Conservation (phyloP, 176 grass and related monocot species). For the Carex pumila region DNA sequence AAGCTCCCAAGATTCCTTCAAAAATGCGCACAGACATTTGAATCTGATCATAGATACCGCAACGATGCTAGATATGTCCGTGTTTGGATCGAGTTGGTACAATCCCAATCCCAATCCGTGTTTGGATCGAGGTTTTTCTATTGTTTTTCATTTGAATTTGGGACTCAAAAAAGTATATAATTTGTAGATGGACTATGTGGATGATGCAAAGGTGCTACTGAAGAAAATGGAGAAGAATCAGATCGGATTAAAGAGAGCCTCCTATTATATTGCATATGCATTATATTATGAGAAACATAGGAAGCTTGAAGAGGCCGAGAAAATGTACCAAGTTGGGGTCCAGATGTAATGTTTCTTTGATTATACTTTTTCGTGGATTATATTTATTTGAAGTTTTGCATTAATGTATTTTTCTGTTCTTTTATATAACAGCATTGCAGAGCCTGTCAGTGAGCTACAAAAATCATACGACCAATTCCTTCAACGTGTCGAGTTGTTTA, state of each 20-base stretch:
- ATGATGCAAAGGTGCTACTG: conserved; percentile 70
- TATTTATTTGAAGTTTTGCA: not conserved
- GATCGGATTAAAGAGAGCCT: conserved; percentile 66
- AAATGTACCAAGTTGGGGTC: conserved; percentile 59
- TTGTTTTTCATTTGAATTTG: not conserved
- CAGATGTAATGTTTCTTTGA: conserved; percentile 50
- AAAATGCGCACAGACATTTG: conserved; percentile 82
- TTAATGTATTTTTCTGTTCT: not conserved
- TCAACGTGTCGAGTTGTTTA: conserved; percentile 46
- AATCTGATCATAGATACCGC: conserved; percentile 43
- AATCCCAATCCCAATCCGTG: not conserved
- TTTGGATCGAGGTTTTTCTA: not conserved
- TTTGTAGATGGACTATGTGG: conserved; percentile 78
- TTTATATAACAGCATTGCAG: conserved; percentile 62
- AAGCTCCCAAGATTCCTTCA: conserved; percentile 92
- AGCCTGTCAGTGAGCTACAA: conserved; percentile 66
- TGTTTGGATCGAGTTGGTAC: conserved; percentile 80
- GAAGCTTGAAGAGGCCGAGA: conserved; percentile 51
- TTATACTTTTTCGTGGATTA: not conserved
- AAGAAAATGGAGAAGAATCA: conserved; percentile 75
- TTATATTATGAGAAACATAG: conserved; percentile 88
- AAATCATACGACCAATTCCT: conserved; percentile 72
- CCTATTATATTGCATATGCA: conserved; percentile 83
- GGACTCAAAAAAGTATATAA: not conserved
- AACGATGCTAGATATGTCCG: conserved; percentile 69